These are phyloP conservation scores for Lactarius sanguifluus DNA, from an alignment of 768 basidiomycete genomes.

Conservation along the genomic window DNA sequence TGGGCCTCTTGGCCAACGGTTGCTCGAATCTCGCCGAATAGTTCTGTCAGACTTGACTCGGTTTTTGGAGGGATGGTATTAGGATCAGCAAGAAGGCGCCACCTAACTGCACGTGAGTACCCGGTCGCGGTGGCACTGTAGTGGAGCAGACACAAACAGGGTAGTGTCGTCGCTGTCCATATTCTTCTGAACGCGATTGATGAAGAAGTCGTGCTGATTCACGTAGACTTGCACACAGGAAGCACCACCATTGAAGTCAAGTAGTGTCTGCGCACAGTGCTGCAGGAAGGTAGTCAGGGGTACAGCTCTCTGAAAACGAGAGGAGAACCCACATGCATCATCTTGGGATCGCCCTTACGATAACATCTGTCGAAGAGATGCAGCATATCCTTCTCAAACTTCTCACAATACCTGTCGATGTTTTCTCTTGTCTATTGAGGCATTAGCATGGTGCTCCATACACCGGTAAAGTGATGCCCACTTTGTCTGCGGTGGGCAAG, in stretches of 20 bases:
- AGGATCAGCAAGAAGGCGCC: slow-evolving; percentile 79
- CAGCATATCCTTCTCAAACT: slow-evolving; percentile 98
- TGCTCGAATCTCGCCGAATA: slow-evolving; percentile 83
- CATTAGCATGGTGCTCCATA: not conserved
- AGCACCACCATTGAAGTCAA: slow-evolving; percentile 96
- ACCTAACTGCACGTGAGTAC: slow-evolving; percentile 47
- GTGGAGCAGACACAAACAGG: slow-evolving; percentile 42
- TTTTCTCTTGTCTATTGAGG: slow-evolving; percentile 77
- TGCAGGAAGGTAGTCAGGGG: slow-evolving; percentile 36
- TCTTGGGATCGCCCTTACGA: slow-evolving; percentile 94
- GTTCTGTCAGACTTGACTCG: slow-evolving; percentile 74
- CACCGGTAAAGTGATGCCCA: slow-evolving; percentile 36
- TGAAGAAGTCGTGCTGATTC: slow-evolving; percentile 99
- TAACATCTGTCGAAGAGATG: slow-evolving; percentile 95
- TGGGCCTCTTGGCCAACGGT: slow-evolving; percentile 96
- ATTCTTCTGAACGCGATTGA: slow-evolving; percentile 79
- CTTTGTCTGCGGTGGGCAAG: slow-evolving; percentile 77
- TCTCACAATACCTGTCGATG: slow-evolving; percentile 97
- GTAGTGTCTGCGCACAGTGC: slow-evolving; percentile 96
- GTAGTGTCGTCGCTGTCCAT: slow-evolving; percentile 54
- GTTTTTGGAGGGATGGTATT: slow-evolving; percentile 70
- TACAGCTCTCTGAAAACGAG: not conserved
- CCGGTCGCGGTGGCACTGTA: not conserved
- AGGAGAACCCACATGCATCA: slow-evolving; percentile 83
- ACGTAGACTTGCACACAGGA: slow-evolving; percentile 99